phyloP scores from a whole-genome alignment of 768 basidiomycete genomes.

The Cytidiella melzeri region DNA sequence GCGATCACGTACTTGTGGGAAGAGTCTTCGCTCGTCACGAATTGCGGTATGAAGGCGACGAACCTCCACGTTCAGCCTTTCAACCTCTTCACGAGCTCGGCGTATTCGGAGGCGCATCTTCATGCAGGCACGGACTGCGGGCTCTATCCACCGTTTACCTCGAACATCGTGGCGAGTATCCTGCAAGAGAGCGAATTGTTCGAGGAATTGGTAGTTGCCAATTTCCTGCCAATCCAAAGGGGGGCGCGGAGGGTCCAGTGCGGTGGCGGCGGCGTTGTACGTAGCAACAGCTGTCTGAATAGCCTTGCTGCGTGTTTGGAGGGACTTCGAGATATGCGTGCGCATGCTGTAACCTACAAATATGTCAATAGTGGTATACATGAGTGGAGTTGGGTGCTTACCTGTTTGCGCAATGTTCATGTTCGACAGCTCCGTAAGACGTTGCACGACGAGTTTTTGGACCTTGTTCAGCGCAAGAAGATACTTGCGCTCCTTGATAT shows the following conservation, averaged over 20 bases:
- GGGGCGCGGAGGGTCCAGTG: too few species aligned
- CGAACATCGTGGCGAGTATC: slow-evolving; percentile 21
- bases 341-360: slow-evolving; percentile 23
- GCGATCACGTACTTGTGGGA: not conserved
- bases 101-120: too few species aligned
- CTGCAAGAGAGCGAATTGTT: too few species aligned
- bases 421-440: slow-evolving; percentile 33
- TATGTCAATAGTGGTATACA: not conserved
- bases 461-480: slow-evolving; percentile 27
- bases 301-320: slow-evolving; percentile 15
- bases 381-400: slow-evolving; percentile 9
- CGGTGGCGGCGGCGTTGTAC: slow-evolving; percentile 24
- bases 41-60: too few species aligned
- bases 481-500: too few species aligned
- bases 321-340: too few species aligned
- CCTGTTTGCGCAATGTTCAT: slow-evolving; percentile 30
- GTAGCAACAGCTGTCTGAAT: slow-evolving; percentile 20
- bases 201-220: too few species aligned
- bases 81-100: slow-evolving; percentile 21
- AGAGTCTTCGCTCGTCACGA: too few species aligned
- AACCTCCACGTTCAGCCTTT: slow-evolving; percentile 19
- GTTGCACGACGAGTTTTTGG: slow-evolving; percentile 28
- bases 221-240: too few species aligned
- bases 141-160: slow-evolving; percentile 21
- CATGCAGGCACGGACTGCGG: too few species aligned